Base-by-base conservation (phyloP, 2,329 filamentous ascomycete species). In the Epichloe bromicola region DNA sequence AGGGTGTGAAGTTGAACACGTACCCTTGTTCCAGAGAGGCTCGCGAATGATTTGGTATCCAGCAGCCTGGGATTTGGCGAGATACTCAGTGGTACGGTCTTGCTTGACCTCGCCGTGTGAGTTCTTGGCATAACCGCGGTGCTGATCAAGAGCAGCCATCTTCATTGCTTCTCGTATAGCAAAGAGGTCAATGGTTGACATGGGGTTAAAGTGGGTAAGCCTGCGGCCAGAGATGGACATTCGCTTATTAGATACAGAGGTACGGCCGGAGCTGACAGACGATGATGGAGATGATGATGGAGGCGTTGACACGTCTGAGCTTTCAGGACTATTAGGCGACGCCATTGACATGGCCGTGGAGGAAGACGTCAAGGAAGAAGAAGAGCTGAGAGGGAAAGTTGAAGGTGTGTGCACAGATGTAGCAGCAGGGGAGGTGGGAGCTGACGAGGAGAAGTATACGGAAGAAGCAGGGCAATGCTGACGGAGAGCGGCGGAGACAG, bases 21-120 rank as follows among this genome's bases (percentile, higher is more conserved):
- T 68, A 82, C 80, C 79, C 72, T 82, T 82, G 62, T 83, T 83
- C 78, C 79, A 83, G 46, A 77, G 69, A 55, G 80, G 78, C 64
- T 83, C 77, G 48, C 72, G 69, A 52, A 83, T 69, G 52, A 83
- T 68, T 65, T 83, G 80, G 64, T 80, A 80, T 57, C 79, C 80
- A 54, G 68, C 68, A 55, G 80, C 79, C 57, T 73, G 65, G 51
- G 67, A 63, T 60, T 78, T 65, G 45, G 71, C 56, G 46, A 79
- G 59, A 62, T 82, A 79, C 55, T 81, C 73, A 44, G 77, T 80
- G 49, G 68, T 60, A 42, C 67, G 64, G 55, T 70, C 63, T 60
- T 83, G 80, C 55, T 75, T 69, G 57, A 83, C 72, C 61, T 78
- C 73, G 54, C 68, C 68, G 58, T 74, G 81, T 62, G 74, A 70